Conservation (phyloP, 257 asterid genomes). For the Penstemon newberryi region DNA sequence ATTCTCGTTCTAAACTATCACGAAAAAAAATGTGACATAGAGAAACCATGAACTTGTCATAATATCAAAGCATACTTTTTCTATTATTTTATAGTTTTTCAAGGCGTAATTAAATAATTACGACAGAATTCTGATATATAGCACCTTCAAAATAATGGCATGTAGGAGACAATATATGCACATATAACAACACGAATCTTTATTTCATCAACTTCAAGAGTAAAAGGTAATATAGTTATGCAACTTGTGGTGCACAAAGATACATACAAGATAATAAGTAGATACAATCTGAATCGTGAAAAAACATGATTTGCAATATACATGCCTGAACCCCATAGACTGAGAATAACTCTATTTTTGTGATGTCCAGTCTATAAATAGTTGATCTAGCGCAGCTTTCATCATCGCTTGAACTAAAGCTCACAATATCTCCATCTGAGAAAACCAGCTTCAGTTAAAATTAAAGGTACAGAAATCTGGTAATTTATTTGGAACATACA, state of each 20-base stretch:
- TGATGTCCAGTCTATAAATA: conserved; percentile 68
- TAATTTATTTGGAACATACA: conserved; percentile 24
- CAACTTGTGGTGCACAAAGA: neutral
- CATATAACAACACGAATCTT: neutral
- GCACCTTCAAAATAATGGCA: neutral
- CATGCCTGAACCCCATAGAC: conserved; percentile 81
- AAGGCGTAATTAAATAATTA: neutral
- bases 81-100: neutral
- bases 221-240: neutral
- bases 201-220: no score
- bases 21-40: neutral
- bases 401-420: conserved; percentile 38
- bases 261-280: conserved; percentile 2
- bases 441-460: conserved; percentile 30
- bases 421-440: conserved; percentile 55
- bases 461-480: conserved; percentile 29
- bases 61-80: neutral
- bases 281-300: conserved; percentile 18
- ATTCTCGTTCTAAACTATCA: neutral
- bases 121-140: neutral
- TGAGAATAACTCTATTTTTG: conserved; percentile 61
- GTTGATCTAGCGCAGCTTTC: conserved; percentile 50
- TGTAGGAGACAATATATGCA: neutral
- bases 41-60: conserved; percentile 9
- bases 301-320: conserved; percentile 23